Conservation (phyloP, 345 rosid species). For the Pistacia integerrima region DNA sequence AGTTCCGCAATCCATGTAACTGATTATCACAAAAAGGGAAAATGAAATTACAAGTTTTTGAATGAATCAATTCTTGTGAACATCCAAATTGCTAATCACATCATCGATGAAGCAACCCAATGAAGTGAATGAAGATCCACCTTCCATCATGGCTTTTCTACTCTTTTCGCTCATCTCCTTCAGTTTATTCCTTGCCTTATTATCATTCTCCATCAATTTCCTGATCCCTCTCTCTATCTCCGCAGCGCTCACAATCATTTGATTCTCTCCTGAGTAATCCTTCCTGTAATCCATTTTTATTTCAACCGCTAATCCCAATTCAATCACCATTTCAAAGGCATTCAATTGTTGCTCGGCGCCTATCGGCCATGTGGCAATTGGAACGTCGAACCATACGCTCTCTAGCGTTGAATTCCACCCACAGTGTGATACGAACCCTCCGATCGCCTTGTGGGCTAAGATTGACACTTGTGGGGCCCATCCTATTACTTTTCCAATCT, state of each 20-base stretch:
- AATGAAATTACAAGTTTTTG: too few relatives aligned
- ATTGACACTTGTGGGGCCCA: slow-evolving; percentile 55
- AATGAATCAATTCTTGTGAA: too few relatives aligned
- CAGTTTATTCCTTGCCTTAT: slow-evolving; percentile 26
- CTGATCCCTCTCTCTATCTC: slow-evolving; percentile 45
- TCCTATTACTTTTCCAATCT: slow-evolving; percentile 45
- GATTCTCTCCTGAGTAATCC: background rate
- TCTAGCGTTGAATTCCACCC: slow-evolving; percentile 68
- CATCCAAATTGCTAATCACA: background rate
- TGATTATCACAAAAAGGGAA: too few relatives aligned
- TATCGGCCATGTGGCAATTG: slow-evolving; percentile 55
- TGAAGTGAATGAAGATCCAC: slow-evolving; percentile 49
- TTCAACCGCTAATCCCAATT: slow-evolving; percentile 45
- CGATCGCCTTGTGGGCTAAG: slow-evolving; percentile 31
- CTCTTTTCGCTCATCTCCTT: slow-evolving; percentile 34
- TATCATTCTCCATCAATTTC: slow-evolving; percentile 41
- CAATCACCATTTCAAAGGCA: slow-evolving; percentile 47
- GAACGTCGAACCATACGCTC: slow-evolving; percentile 58
- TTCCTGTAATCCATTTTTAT: slow-evolving; percentile 37
- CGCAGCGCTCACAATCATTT: slow-evolving; percentile 21
- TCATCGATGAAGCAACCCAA: slow-evolving; percentile 37
- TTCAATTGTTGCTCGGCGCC: slow-evolving; percentile 56
- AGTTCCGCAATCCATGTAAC: too few relatives aligned
- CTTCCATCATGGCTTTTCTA: slow-evolving; percentile 37
- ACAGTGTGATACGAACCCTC: slow-evolving; percentile 67